Conservation (phyloP, 768 basidiomycete genomes). For the Fibroporia radiculosa region DNA sequence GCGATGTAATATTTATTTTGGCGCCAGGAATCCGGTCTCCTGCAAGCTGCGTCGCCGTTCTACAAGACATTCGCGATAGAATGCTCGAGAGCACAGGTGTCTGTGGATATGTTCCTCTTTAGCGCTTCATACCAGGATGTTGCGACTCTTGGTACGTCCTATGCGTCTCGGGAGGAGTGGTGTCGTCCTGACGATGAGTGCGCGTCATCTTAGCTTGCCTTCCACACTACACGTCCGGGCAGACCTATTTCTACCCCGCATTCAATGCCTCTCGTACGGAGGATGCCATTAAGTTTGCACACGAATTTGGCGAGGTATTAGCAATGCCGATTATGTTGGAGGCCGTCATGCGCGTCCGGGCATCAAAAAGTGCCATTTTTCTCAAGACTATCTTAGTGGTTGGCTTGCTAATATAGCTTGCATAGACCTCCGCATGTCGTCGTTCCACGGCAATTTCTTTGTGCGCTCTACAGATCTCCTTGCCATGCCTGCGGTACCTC, state of each 20-base stretch:
- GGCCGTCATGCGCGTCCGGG: constrained; percentile 95
- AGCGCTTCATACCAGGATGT: constrained; percentile 92
- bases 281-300: constrained; percentile 97
- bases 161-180: not conserved
- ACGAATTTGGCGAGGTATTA: constrained; percentile 90
- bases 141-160: constrained; percentile 69
- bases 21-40: constrained; percentile 77
- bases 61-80: constrained; percentile 99
- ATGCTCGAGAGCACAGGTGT: constrained; percentile 93
- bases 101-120: constrained; percentile 99
- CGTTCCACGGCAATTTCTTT: constrained; percentile 99
- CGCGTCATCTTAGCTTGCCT: constrained; percentile 70
- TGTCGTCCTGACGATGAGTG: not conserved
- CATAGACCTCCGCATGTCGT: constrained; percentile 84
- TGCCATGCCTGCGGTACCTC: constrained; percentile 94
- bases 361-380: constrained; percentile 65
- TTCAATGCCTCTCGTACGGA: constrained; percentile 94
- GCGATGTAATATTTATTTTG: not conserved
- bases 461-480: constrained; percentile 94
- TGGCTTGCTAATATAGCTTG: not conserved
- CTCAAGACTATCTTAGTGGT: not conserved
- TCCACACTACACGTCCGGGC: constrained; percentile 95
- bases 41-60: constrained; percentile 91
- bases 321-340: constrained; percentile 95
- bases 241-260: constrained; percentile 97